A percentile compares a stretch with the other conserved stretches of the same genome.
phyloP scores from a whole-genome alignment of 257 asterid species.

The Linderniella brevidens region DNA sequence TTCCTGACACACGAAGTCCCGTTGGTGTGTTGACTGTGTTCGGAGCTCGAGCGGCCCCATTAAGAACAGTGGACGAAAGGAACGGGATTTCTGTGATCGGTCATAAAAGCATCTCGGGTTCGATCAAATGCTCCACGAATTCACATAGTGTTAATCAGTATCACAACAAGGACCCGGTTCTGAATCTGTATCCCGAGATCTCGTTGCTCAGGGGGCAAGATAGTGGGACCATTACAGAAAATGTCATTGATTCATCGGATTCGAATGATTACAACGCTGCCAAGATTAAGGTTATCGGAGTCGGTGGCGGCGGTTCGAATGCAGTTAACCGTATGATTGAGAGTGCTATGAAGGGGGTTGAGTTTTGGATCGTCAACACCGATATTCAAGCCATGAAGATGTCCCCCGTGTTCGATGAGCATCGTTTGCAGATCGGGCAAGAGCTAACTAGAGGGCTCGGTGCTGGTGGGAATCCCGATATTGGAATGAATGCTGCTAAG shows the following conservation, averaged over 20 bases:
- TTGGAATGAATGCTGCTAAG: conserved; percentile 86
- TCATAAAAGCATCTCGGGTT: conserved; percentile 19
- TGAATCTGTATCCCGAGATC: conserved; percentile 78
- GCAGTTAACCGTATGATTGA: conserved; percentile 99
- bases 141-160: conserved; percentile 47
- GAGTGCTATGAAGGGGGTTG: conserved; percentile 92
- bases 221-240: conserved; percentile 44
- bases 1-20: conserved; percentile 37
- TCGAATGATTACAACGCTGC: conserved; percentile 57
- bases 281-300: conserved; percentile 90
- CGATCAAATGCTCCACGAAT: conserved; percentile 47
- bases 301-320: conserved; percentile 99
- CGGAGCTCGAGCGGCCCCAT: conserved; percentile 36
- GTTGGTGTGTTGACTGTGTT: conserved; percentile 32
- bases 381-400: conserved; percentile 92
- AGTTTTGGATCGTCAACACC: conserved; percentile 96
- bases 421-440: conserved; percentile 80
- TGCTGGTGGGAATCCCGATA: conserved; percentile 97
- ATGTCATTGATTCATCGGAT: conserved; percentile 26
- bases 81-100: conserved; percentile 16
- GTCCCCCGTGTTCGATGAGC: conserved; percentile 59
- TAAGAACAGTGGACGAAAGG: conserved; percentile 42
- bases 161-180: conserved; percentile 64
- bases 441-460: conserved; percentile 98
- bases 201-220: conserved; percentile 79